Base-by-base conservation (phyloP, 768 basidiomycete genomes). In the Boletellus ananas region DNA sequence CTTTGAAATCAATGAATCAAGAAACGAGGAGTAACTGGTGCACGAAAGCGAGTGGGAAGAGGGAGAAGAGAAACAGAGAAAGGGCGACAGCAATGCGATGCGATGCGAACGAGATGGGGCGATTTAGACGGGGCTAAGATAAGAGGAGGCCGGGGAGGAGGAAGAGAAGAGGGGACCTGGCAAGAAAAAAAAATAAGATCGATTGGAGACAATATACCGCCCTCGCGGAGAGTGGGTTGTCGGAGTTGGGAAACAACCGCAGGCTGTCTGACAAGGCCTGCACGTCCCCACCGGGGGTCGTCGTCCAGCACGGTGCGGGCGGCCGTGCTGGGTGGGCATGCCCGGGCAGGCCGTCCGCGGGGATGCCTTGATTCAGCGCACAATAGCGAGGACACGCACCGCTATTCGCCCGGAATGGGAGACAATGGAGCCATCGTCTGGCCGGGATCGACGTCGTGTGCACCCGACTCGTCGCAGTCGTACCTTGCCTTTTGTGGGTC, bases 401-500 rank as follows among this genome's bases (percentile, higher is more conserved):
- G 46, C 56, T 39, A 43, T 45, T 50, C 18, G 29, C 55, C 56
- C 51, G 47, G 63, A 63, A 63, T 54, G 50, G 59, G 47, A 61
- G 61, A 66, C 65, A 66, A 65, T 67, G 63, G 37, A 40, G 38
- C 20, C 34, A 37, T 42, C 12, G 14, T 46, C 50, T 31, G 27
- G 50, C 51, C 52, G 41, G 44, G 58, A 56, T 60, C 57, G 55
- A 60, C 58, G 44, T 33, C 55, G 40, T 34, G 9, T 23, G 33
- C 38, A 37, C 36, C 56, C 37, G 47, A 44, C 13, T 47, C 35
- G 21, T 31, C 21, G 11, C 16, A 23, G 23, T 37, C n/a, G 35
- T 27, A 33, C 44, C 45, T 65, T 63, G 50, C 56, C 62, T 62
- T 58, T 73, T 74, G 70, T 67, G 60, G 71, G 65, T 67, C 73